Evolutionary conservation across 768 basidiomycete species (phyloP), one percentile per base, ranked within the genome.

Genomic region (Rhizopogon vinicolor): DNA sequence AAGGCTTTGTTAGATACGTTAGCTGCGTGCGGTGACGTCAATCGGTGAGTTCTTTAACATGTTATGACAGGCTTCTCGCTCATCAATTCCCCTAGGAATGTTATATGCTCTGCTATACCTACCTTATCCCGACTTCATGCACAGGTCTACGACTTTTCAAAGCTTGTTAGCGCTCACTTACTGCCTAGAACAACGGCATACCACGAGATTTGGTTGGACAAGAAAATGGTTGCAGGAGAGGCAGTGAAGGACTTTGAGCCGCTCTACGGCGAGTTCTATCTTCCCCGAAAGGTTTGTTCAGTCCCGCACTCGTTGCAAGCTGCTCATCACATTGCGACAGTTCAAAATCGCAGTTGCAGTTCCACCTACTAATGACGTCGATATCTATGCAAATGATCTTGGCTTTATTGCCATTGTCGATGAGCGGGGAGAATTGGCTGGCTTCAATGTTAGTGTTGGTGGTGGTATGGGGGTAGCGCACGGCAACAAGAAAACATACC

Each of bases 391-490:
- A 37, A 94, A 95, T 65, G 97, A 99, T 69, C 76, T 98, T 13
- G 97, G 97, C 7, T 97, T 94, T 78, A 98, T 98, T 61, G 96
- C 94, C 39, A 92, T 98, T 62, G 82, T 91, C 29, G 82, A 85
- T 60, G 74, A 82, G 55, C 70, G 84, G 22, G 91, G 92, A 50
- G 79, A 89, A 59, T 75, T 99, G 18, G 78, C 80, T 52, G 97
- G 97, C 42, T 99, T 97, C 81, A 97, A 99, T 67, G 94, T 99
- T 51, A 73, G 87, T 14, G 77, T 92, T 43, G 97, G 97, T 54
- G 97, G 97, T 62, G 97, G 97, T 48, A 99, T 99, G 97, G 97
- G 97, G 71, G 97, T 98, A 43, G 98, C 97, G 1, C 96, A 98
- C 63, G 93, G 93, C 35, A 96, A 93, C 80, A 98, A 98, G 78